Evolutionary conservation across 1,284 basidiomycete species (phyloP).

Genomic region (Fomitopsis palustris): DNA sequence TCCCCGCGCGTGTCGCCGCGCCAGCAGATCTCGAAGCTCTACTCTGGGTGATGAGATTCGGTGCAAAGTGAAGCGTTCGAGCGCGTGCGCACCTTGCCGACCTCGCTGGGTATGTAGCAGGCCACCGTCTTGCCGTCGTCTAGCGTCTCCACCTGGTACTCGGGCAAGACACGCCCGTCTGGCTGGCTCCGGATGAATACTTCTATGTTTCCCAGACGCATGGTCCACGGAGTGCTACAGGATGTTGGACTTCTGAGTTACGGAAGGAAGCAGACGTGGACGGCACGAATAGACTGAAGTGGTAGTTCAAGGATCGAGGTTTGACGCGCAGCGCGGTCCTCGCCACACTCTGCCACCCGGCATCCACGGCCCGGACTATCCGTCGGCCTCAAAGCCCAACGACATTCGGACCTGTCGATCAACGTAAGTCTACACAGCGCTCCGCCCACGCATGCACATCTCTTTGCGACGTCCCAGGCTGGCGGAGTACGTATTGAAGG

Average conservation of each 20-base stretch:
- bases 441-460: neutral
- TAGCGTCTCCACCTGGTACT: neutral
- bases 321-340: too few species aligned
- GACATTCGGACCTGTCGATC: too few species aligned
- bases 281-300: too few species aligned
- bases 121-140: neutral
- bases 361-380: too few species aligned
- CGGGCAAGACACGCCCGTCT: neutral
- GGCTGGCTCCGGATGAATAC: neutral
- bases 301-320: too few species aligned
- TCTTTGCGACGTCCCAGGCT: neutral
- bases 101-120: slow-evolving; percentile 5
- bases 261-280: too few species aligned
- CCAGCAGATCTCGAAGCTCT: slow-evolving; percentile 5
- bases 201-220: neutral
- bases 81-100: neutral
- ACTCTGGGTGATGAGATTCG: too few species aligned
- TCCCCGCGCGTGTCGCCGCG: neutral
- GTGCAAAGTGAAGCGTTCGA: neutral
- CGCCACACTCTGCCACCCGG: too few species aligned
- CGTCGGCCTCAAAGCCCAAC: too few species aligned
- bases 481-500: neutral
- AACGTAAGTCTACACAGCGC: too few species aligned
- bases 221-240: neutral
- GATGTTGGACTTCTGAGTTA: too few species aligned